A percentile compares a stretch with the other conserved stretches of the same genome.
Evolutionary conservation across 768 basidiomycete genomes (phyloP).

Genomic region (Hericium coralloides): DNA sequence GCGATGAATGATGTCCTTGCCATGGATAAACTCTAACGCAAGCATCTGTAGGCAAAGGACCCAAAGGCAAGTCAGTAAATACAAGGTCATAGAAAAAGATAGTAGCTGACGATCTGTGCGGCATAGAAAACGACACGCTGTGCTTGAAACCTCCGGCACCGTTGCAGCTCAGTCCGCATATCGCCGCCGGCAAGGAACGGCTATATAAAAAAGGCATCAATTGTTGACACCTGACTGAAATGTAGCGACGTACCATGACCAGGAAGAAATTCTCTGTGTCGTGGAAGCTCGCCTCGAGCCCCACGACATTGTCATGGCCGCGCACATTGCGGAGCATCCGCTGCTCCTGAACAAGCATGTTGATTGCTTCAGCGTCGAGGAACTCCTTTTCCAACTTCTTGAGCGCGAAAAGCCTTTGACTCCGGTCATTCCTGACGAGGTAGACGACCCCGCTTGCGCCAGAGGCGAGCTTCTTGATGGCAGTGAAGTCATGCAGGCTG

Average conservation of each 20-base stretch:
- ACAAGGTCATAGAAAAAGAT: background rate
- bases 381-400: constrained; percentile 3
- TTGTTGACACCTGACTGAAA: background rate
- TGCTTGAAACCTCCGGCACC: background rate
- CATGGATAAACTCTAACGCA: constrained; percentile 5
- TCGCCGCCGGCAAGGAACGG: background rate
- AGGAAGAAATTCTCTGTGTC: constrained; percentile 7
- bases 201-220: background rate
- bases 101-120: constrained; percentile 6
- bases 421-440: background rate
- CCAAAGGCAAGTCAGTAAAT: background rate
- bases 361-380: background rate
- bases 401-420: background rate
- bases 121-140: background rate
- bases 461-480: background rate
- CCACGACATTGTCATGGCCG: background rate
- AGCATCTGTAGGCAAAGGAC: background rate
- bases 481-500: background rate
- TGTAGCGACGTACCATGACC: background rate
- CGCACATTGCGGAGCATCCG: constrained; percentile 1
- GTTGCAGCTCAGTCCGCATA: background rate
- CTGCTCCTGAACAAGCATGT: constrained; percentile 1
- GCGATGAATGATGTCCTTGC: constrained; percentile 4
- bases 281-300: constrained; percentile 6
- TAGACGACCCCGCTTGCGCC: constrained; percentile 1